Base-by-base conservation (phyloP, 208 protist species). In the Leishmania martiniquensis region DNA sequence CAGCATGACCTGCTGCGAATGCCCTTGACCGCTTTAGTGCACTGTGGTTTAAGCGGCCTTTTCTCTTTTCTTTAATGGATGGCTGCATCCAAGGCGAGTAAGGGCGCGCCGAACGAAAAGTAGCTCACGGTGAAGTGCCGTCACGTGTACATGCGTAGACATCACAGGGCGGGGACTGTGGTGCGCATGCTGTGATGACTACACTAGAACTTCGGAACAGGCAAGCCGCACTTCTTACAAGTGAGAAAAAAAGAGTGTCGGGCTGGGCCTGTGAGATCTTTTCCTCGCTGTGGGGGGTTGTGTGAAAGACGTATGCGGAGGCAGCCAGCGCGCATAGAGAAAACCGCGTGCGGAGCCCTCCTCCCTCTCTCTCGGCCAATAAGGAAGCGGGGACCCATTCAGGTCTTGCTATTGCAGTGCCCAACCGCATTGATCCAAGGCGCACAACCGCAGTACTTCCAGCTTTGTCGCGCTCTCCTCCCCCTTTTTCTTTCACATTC, bases 81-180 rank as follows among this genome's bases (percentile, higher is more conserved):
- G 59, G 32, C 59, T 63, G 63, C 66, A 55, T 54, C 66, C 66
- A 22, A 9, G 39, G 7, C 72, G 60, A 68, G 72, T 69, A 69
- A 76, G 5, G 32, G 66, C n/a, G 22, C 13, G 25, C 17, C 15
- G 25, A 71, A 55, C n/a, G 13, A 45, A 45, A 22, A 15, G 15
- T n/a, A 45, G 17, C 29, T 10, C 44, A 1, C 37, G 45, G 12
- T n/a, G 20, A 13, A 39, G n/a, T 12, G 25, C 37, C 32, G 32
- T 44, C 63, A 44, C 17, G 15, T 45, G 63, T 29, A 4, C 57
- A 20, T 39, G 29, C 29, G 10, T 10, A 17, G 29, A 63, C 13
- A 63, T 17, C 25, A 2, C n/a, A 63, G 15, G 29, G 29, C 13
- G 29, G 9, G 57, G 57, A 4, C 10, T 4, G 10, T 37, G 29